Evolutionary conservation across 2,329 filamentous ascomycete genomes (phyloP), one percentile per base, ranked within the genome.

Genomic region (Coniosporium tulheliwenetii): DNA sequence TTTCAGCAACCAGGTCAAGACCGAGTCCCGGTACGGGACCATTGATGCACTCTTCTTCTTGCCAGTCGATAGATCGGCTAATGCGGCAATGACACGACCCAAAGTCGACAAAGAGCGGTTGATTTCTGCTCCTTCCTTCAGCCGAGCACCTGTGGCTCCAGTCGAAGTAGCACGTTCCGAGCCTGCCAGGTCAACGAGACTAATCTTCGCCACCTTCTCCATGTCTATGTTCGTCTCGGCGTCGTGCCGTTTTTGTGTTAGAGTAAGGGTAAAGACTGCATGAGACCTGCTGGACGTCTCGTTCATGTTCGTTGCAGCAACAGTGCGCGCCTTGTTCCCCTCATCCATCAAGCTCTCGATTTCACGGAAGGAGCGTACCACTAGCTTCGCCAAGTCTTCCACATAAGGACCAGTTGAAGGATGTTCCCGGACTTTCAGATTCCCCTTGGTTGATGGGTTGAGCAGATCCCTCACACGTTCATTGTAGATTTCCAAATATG

Each of bases 271-370:
- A 59, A 98, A 98, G 39, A 98, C 93, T 34, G 91, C 91, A 61
- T 98, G 91, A 58, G 89, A 96, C 69, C 91, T 81, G 73, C 86
- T 94, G 44, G 86, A 95, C 0, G 93, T 98, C 63, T 96, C 91
- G 69, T 98, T 98, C 91, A 98, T 98, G 72, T 96, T 98, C 33
- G 91, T 98, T 7, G 91, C 91, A 2, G 91, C 91, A 33, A 98
- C 91, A 0, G 91, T 98, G 69, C 91, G 75, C 30, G 91, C 91
- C 64, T 98, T 98, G 69, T 98, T 98, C 54, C 91, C 91, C 63
- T 96, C 89, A 57, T 98, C 91, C 91, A 98, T 98, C 52, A 98
- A 66, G 56, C 95, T 80, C 55, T 98, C 91, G 49, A 98, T 96
- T 58, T 98, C 93, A 41, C 81, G 72, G 58, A 98, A 96, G 44